Evolutionary conservation across 768 basidiomycete species (phyloP).

Genomic region (Rhodotorula babjevae): DNA sequence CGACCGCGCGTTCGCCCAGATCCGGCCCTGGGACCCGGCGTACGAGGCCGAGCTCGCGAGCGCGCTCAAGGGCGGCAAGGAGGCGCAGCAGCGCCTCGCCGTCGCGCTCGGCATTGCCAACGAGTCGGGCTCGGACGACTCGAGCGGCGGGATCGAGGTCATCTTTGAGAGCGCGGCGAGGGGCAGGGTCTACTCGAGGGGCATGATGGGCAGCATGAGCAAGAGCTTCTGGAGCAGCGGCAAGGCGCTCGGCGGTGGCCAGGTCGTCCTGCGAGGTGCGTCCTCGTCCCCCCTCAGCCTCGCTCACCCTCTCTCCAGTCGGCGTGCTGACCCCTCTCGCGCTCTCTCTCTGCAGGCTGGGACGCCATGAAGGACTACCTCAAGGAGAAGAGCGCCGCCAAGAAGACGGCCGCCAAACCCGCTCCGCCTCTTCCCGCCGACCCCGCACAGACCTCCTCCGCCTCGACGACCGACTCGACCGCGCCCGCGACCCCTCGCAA

Average conservation of each 20-base stretch:
- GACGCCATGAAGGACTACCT: constrained; percentile 18
- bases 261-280: constrained; percentile 32
- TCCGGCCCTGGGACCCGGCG: constrained; percentile 31
- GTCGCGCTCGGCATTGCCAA: constrained; percentile 25
- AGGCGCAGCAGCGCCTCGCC: constrained; percentile 38
- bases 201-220: constrained; percentile 13
- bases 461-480: neutral
- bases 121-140: constrained; percentile 18
- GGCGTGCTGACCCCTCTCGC: too few species aligned
- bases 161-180: constrained; percentile 31
- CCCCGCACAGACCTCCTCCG: neutral
- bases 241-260: constrained; percentile 17
- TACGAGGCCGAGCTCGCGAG: constrained; percentile 38
- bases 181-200: constrained; percentile 27
- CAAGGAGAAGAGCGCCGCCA: constrained; percentile 20
- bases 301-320: neutral
- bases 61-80: constrained; percentile 36
- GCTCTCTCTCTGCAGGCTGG: constrained; percentile 5
- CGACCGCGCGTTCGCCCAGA: constrained; percentile 36
- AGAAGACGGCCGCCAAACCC: constrained; percentile 13
- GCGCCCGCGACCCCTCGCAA: neutral
- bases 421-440: neutral
- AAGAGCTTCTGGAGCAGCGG: constrained; percentile 18
- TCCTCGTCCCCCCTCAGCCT: neutral
- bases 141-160: constrained; percentile 35